Conservation (phyloP, 352 stramenopile species). For the Phytophthora rubi region DNA sequence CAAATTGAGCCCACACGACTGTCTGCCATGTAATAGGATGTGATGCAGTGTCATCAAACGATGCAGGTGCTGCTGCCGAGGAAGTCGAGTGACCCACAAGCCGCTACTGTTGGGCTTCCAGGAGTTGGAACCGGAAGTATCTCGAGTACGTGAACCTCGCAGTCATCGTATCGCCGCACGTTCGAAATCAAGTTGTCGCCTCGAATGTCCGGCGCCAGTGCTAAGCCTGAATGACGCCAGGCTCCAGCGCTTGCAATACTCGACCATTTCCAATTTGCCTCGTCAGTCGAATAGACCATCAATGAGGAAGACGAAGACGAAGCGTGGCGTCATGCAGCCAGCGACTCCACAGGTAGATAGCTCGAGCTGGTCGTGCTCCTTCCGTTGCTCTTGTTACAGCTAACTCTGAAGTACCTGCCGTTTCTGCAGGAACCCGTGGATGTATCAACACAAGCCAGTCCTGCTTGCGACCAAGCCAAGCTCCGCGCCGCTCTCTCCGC, state of each 20-base stretch:
- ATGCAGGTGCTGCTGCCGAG: not conserved
- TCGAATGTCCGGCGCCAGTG: constrained; percentile 5
- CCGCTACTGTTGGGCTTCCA: not conserved
- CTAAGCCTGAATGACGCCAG: constrained; percentile 20
- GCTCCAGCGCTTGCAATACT: not conserved
- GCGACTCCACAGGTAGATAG: not conserved
- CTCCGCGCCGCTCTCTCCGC: constrained; percentile 12
- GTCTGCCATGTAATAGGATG: constrained; percentile 7
- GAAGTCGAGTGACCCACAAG: not conserved
- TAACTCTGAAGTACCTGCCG: not conserved
- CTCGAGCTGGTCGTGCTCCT: not conserved
- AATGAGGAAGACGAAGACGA: constrained; percentile 8
- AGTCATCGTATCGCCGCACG: constrained; percentile 3
- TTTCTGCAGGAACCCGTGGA: not conserved
- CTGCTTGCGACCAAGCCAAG: constrained; percentile 12
- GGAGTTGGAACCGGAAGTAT: not conserved
- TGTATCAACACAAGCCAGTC: not conserved
- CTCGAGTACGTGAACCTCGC: not conserved
- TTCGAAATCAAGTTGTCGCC: constrained; percentile 29
- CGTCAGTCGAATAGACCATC: constrained; percentile 12
- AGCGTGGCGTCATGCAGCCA: not conserved
- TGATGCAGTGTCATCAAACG: not conserved
- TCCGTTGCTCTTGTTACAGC: not conserved
- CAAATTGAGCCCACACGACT: not conserved
- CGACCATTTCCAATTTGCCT: constrained; percentile 17